Evolutionary conservation across 1,284 basidiomycete species (phyloP).

Genomic region (Ustilago xerochloae): DNA sequence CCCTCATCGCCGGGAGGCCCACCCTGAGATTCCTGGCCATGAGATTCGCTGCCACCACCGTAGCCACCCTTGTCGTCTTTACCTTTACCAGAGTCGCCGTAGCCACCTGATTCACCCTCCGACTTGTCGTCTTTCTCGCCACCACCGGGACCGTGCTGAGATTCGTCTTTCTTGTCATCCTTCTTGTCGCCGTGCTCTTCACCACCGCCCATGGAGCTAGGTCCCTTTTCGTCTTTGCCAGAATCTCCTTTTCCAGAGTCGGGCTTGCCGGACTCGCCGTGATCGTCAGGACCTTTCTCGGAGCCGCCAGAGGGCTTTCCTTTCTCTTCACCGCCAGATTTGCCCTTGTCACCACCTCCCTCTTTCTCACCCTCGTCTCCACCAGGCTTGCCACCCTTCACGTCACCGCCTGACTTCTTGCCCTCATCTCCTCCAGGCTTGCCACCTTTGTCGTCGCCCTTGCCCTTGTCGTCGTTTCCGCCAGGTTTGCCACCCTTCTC

Average conservation of each 20-base stretch:
- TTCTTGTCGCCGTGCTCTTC: conserved; percentile 2
- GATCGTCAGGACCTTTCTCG: neutral
- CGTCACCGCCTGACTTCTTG: conserved; percentile 1
- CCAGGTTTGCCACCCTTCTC: neutral
- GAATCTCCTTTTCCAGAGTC: conserved; percentile 1
- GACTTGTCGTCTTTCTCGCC: conserved; percentile 2
- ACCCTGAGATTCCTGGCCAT: conserved; percentile 2
- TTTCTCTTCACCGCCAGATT: neutral
- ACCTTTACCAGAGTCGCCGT: neutral
- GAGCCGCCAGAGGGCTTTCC: neutral
- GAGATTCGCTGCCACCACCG: neutral
- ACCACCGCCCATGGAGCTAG: conserved; percentile 7
- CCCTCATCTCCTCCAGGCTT: neutral
- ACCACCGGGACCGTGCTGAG: too few species aligned
- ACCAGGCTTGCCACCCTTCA: conserved; percentile 9
- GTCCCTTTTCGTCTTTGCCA: neutral
- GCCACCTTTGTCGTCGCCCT: neutral
- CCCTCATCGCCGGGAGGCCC: neutral
- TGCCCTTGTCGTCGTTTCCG: neutral
- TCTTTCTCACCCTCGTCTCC: neutral
- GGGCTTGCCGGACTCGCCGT: neutral
- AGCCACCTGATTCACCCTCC: neutral
- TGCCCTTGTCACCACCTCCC: neutral
- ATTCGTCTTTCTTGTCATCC: neutral
- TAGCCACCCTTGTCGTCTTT: neutral